These are phyloP conservation scores for Epichloe amarillans DNA, from an alignment of 2,329 filamentous ascomycete genomes.

Conservation along the genomic window DNA sequence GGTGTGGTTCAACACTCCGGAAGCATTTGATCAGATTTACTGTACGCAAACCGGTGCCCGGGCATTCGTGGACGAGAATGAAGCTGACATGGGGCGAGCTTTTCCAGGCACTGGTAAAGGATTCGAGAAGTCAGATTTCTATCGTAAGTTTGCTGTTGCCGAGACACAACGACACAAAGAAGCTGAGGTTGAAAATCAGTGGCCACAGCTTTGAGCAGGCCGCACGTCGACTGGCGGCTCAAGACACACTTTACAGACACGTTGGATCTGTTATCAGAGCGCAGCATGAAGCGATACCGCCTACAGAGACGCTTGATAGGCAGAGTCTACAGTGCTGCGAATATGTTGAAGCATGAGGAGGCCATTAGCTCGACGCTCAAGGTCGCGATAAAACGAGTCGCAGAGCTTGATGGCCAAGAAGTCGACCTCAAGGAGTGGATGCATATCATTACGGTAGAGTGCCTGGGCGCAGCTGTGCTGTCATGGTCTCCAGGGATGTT, in stretches of 20 bases:
- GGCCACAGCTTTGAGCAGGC: conserved; percentile 18
- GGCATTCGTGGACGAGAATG: background rate
- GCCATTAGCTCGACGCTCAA: conserved; percentile 28
- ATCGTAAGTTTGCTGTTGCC: conserved; percentile 23
- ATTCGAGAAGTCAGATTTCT: conserved; percentile 39
- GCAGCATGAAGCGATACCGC: conserved; percentile 32
- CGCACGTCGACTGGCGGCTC: conserved; percentile 23
- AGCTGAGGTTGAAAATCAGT: conserved; percentile 17
- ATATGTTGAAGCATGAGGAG: conserved; percentile 27
- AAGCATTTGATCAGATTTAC: conserved; percentile 35
- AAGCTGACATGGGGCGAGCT: background rate
- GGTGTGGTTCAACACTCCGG: conserved; percentile 36
- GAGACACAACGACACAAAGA: background rate
- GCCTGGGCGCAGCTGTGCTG: conserved; percentile 34
- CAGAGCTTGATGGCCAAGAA: conserved; percentile 21
- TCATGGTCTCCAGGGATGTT: conserved; percentile 39
- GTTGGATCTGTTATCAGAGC: conserved; percentile 37
- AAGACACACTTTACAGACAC: conserved; percentile 26
- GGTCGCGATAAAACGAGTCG: conserved; percentile 22
- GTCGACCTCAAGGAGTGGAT: conserved; percentile 41
- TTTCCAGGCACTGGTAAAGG: conserved; percentile 29
- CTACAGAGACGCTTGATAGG: conserved; percentile 36
- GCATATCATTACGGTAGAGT: conserved; percentile 41
- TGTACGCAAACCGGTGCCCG: conserved; percentile 17
- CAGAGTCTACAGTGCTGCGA: conserved; percentile 30